A percentile compares a stretch with the other conserved stretches of the same genome.
Conservation (phyloP, 345 rosid genomes). For the Salix koriyanagi region DNA sequence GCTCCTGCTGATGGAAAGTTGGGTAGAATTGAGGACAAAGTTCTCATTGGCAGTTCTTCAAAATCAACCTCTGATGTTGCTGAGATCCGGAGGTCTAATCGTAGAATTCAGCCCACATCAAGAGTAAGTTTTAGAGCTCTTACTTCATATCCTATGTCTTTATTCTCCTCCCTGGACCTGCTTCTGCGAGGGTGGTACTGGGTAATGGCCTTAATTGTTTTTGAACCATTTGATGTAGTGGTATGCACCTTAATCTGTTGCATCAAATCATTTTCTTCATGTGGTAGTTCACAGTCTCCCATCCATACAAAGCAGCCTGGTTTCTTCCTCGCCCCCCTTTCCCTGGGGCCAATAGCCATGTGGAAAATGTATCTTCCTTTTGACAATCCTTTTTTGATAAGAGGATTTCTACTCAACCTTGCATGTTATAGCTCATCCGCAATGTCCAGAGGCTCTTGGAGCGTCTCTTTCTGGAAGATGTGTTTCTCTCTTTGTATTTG, state of each 20-base stretch:
- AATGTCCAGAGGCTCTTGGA: not conserved
- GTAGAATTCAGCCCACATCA: conserved; percentile 96
- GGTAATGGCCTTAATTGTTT: not conserved
- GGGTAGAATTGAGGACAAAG: conserved; percentile 36
- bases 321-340: not conserved
- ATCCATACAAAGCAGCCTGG: not conserved
- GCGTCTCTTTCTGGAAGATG: not conserved
- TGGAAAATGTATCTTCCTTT: not conserved
- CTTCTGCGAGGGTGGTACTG: not conserved
- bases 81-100: conserved; percentile 92
- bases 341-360: not conserved
- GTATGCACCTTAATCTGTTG: not conserved
- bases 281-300: not conserved
- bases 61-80: conserved; percentile 37
- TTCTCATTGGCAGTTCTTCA: conserved; percentile 31
- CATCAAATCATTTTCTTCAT: not conserved
- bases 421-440: not conserved
- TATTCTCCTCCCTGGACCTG: not conserved
- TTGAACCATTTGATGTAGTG: not conserved
- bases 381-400: not conserved
- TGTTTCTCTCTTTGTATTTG: not conserved
- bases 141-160: not conserved
- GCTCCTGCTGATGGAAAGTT: conserved; percentile 19
- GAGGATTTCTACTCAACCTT: not conserved
- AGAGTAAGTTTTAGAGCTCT: conserved; percentile 49